Evolutionary conservation across 2,329 filamentous ascomycete species (phyloP).

Genomic region (Ascomycota sp.): DNA sequence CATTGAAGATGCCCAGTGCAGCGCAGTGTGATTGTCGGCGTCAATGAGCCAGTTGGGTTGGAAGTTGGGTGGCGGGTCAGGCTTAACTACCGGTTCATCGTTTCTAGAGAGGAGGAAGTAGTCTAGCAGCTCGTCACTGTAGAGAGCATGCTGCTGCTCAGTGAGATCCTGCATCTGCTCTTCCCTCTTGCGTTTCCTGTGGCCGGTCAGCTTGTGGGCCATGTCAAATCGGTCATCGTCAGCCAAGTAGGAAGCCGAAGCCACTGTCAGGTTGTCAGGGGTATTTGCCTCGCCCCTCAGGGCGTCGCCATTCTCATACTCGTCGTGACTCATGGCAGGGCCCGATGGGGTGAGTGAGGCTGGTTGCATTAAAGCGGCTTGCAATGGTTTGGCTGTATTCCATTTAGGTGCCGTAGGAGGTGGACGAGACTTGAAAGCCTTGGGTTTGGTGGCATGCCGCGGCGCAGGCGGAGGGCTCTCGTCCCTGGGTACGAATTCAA

Average conservation of each 20-base stretch:
- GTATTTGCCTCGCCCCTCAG: conserved; percentile 56
- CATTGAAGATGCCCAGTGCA: conserved; percentile 97
- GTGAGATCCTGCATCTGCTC: conserved; percentile 37
- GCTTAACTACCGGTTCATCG: conserved; percentile 47
- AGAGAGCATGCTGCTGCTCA: conserved; percentile 71
- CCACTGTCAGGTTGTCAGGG: conserved; percentile 61
- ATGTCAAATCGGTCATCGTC: conserved; percentile 60
- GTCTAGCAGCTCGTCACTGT: conserved; percentile 80
- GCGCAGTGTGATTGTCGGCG: conserved; percentile 70
- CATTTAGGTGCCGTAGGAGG: conserved; percentile 33
- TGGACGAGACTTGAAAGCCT: conserved; percentile 34
- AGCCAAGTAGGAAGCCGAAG: conserved; percentile 63
- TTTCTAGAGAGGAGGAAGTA: conserved; percentile 82
- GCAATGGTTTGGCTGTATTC: conserved; percentile 8
- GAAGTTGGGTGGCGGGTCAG: conserved; percentile 65
- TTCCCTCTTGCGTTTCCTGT: conserved; percentile 57
- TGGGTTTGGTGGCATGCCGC: conserved; percentile 74
- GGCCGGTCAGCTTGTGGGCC: conserved; percentile 37
- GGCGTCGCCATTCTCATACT: conserved; percentile 39
- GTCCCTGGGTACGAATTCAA: conserved; percentile 69
- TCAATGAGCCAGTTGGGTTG: conserved; percentile 85
- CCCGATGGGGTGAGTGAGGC: conserved; percentile 4
- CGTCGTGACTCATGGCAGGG: conserved; percentile 22
- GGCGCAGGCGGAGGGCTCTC: conserved; percentile 82
- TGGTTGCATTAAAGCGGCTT: not conserved